Base-by-base conservation (phyloP, 495 filamentous ascomycete species). In the Tuber brumale region DNA sequence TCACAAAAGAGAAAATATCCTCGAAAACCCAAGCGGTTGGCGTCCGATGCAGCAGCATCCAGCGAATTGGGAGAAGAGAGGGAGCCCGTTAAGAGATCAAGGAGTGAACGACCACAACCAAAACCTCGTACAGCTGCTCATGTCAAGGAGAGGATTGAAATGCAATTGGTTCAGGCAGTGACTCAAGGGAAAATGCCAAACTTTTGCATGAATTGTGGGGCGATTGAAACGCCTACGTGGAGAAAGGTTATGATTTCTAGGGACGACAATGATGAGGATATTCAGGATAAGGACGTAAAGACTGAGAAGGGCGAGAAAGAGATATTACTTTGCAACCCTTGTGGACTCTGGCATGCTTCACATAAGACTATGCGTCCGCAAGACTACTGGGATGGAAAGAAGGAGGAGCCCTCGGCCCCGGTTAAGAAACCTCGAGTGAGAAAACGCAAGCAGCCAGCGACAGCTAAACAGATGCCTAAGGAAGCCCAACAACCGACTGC, bases 211-310 rank as follows among this genome's bases (percentile, higher is more conserved):
- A 95, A 98, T 82, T 99, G 95, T 80, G 95, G 95, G 9, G 91
- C 92, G 23, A 95, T 99, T 75, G 92, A 97, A 81, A 99, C 95
- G 1, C 92, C 95, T 0, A 97, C 94, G 0, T 99, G 95, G 95
- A 89, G 95, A 46, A 95, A 94, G 76, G 92, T 94, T 2, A 97
- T 91, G 88, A 79, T 78, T 72, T 31, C 69, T 10, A 76, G 73
- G 43, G 76, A 74, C 70, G 81, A 82, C 31, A 85, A 84, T 45
- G 88, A 91, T 23, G 89, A 91, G 14, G 88, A 86, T 70, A 88
- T 93, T 81, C 90, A 92, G 57, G 89, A 92, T 82, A 85, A 85
- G 10, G 85, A 89, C 14, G 89, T 89, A 27, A 87, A 89, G 12
- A 84, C 89, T 79, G 87, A 88, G 43, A 87, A 87, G 21, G 51